Evolutionary conservation across 164 flowering plant genomes (phyloP), one percentile per base, ranked within the genome.

Genomic region (Aristolochia californica): DNA sequence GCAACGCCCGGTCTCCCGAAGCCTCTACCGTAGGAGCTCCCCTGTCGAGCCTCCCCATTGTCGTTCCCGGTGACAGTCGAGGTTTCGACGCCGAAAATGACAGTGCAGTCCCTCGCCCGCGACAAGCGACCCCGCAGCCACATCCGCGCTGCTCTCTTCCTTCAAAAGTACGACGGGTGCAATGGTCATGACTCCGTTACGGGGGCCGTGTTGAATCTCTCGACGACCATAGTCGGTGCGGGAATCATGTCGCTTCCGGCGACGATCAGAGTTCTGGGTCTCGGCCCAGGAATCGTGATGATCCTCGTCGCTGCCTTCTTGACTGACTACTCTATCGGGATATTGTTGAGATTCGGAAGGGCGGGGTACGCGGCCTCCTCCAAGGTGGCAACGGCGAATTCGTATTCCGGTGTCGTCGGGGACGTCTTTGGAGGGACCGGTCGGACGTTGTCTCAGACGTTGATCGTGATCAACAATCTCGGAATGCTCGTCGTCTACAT

Each of bases 161-260:
- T 77, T 13, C 62, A 50, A 17, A 81, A 81, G 61, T 53, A 75
- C 21, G 25, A 17, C 60, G 72, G 59, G 15, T 20, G 63, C 2
- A 34, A 14, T 22, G 79, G 71, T 28, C 59, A 49, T 3, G 83
- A 75, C 15, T 88, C 93, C 0, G 80, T 76, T 72, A 70, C 83
- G 45, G 93, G 96, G 44, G 88, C 96, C 13, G 88, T 88, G 13
- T 85, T 85, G 63, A 88, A 88, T 61, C 81, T 88, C 17, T 82
- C 96, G 10, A 83, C 93, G 58, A 83, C 87, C 15, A 75, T 85
- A 14, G 81, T 88, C 17, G 96, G 96, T 2, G 93, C 93, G 45
- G 90, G 90, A 7, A 84, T 84, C 75, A 84, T 81, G 90, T 83
- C 87, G 1, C 72, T 84, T 9, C 90, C 96, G 24, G 90, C 90